Percentiles rank a stretch among this genome's conserved stretches.
Conservation (phyloP, 352 stramenopile genomes). For the Globisporangium sylvaticum region DNA sequence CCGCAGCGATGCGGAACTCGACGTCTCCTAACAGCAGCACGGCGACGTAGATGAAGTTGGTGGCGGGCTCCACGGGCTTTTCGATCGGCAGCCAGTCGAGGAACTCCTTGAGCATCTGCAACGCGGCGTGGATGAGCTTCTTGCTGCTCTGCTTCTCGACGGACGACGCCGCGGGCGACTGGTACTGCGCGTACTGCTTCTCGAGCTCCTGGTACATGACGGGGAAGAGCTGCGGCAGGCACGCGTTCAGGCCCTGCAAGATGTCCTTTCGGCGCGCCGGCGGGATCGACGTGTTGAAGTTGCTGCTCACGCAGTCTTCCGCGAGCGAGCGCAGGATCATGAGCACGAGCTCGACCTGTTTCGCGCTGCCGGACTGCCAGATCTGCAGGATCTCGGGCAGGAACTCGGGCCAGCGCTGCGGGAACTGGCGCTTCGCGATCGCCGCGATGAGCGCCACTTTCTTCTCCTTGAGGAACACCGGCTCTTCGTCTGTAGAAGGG, state of each 20-base stretch:
- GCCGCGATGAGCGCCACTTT: conserved; percentile 67
- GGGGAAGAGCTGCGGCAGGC: conserved; percentile 59
- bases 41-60: conserved; percentile 64
- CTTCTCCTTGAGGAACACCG: conserved; percentile 73
- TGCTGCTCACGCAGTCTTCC: conserved; percentile 77
- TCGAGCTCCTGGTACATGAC: conserved; percentile 73
- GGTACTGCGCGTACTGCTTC: conserved; percentile 60
- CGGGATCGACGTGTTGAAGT: conserved; percentile 76
- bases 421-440: conserved; percentile 79
- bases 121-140: conserved; percentile 50
- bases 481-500: conserved; percentile 26
- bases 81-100: conserved; percentile 80
- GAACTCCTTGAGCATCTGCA: conserved; percentile 81
- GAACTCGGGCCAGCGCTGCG: conserved; percentile 74
- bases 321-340: conserved; percentile 69
- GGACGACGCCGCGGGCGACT: conserved; percentile 18
- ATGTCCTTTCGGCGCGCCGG: conserved; percentile 74
- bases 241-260: conserved; percentile 72
- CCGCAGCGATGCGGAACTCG: conserved; percentile 50
- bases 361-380: conserved; percentile 36
- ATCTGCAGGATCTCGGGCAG: conserved; percentile 60
- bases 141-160: conserved; percentile 32
- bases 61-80: conserved; percentile 40
- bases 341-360: conserved; percentile 66
- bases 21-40: conserved; percentile 49